These are phyloP conservation scores for Trichoderma simmonsii DNA, from an alignment of 2,329 filamentous ascomycete species.

Conservation along the genomic window DNA sequence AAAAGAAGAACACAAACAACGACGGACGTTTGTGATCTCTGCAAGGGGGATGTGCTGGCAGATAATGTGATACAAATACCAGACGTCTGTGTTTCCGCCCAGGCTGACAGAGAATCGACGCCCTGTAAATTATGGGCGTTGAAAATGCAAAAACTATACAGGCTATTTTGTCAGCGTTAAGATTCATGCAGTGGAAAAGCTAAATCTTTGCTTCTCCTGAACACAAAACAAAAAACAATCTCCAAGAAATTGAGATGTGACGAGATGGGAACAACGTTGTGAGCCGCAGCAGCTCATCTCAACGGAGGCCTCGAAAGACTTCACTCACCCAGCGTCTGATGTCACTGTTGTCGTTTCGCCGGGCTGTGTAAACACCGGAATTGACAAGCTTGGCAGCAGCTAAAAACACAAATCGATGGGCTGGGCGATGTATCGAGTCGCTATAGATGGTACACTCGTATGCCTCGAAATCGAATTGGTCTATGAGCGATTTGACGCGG, in stretches of 20 bases:
- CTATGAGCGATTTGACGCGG: conserved; percentile 4
- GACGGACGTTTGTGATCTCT: neutral
- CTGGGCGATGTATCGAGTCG: neutral
- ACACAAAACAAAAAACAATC: neutral
- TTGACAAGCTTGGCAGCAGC: neutral
- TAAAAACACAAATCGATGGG: neutral
- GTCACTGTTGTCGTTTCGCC: neutral
- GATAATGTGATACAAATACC: neutral
- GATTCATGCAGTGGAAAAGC: neutral
- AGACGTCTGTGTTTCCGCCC: neutral
- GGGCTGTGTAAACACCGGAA: neutral
- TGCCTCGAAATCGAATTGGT: neutral
- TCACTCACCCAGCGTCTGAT: neutral
- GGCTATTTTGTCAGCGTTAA: neutral
- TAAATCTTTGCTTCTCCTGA: neutral
- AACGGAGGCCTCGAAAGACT: neutral
- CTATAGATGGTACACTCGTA: neutral
- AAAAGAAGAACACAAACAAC: neutral
- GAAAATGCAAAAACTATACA: neutral
- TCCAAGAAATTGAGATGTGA: neutral
- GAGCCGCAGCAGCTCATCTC: neutral
- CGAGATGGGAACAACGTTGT: neutral
- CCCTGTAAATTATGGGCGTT: neutral
- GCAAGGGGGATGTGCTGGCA: neutral
- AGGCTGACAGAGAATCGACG: neutral